Conservation (phyloP, 805 yeast genomes). For the Teunomyces panamensis region DNA sequence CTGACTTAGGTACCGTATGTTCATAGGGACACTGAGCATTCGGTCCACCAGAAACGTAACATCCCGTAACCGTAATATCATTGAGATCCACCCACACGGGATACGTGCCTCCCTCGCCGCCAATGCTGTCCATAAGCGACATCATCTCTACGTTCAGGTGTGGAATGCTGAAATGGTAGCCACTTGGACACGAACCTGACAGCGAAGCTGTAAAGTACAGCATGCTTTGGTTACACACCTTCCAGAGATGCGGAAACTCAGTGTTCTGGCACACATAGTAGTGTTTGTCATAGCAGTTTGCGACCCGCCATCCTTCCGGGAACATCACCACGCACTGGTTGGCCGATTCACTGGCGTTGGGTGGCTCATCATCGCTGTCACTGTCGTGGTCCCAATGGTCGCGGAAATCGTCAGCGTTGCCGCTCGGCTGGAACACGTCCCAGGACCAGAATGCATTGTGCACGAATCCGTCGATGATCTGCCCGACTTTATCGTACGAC, state of each 20-base stretch:
- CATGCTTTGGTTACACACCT: slow-evolving; percentile 16
- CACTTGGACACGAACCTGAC: slow-evolving; percentile 30
- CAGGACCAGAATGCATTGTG: slow-evolving; percentile 67
- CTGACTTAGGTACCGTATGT: slow-evolving; percentile 48
- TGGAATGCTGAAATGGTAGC: slow-evolving; percentile 31
- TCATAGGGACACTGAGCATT: slow-evolving; percentile 77
- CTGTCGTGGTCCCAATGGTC: neutral
- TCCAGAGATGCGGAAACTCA: slow-evolving; percentile 43
- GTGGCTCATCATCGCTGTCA: neutral
- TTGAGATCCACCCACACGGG: slow-evolving; percentile 81
- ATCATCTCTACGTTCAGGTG: slow-evolving; percentile 35
- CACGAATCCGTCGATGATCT: slow-evolving; percentile 21
- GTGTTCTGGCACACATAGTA: slow-evolving; percentile 55
- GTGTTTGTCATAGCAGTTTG: slow-evolving; percentile 58
- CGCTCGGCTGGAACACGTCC: slow-evolving; percentile 54
- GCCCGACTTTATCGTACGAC: slow-evolving; percentile 17
- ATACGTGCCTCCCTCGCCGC: slow-evolving; percentile 17
- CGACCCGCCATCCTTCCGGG: slow-evolving; percentile 57
- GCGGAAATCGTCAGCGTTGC: neutral
- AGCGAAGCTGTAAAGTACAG: slow-evolving; percentile 45
- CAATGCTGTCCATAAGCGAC: slow-evolving; percentile 27
- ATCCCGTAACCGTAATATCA: slow-evolving; percentile 65
- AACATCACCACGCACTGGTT: slow-evolving; percentile 41
- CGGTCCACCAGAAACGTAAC: slow-evolving; percentile 87
- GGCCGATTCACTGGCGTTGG: slow-evolving; percentile 19